Conservation (phyloP, 129 eudicot genomes). For the Oenanthe sinensis region DNA sequence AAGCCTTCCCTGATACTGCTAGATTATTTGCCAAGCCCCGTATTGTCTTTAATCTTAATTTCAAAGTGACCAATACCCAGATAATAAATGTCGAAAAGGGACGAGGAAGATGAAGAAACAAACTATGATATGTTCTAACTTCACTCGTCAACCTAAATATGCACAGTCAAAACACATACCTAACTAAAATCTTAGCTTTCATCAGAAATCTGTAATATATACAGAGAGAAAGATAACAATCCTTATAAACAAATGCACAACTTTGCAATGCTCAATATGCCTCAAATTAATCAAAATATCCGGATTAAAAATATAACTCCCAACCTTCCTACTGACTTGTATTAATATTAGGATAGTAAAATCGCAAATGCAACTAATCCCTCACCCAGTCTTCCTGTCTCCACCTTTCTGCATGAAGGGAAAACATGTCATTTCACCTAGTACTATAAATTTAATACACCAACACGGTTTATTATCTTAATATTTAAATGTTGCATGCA, state of each 20-base stretch:
- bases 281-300: not conserved
- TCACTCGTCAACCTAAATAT: not conserved
- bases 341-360: not conserved
- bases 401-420: not conserved
- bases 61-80: not conserved
- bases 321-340: not conserved
- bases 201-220: not conserved
- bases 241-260: not conserved
- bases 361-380: not conserved
- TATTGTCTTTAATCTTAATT: not conserved
- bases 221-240: not conserved
- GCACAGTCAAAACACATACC: not conserved
- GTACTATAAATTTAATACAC: not conserved
- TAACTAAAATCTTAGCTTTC: not conserved
- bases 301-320: not conserved
- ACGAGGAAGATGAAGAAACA: not conserved
- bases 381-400: not conserved
- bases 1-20: not conserved
- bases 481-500: not conserved
- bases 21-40: not conserved
- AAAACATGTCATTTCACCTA: not conserved
- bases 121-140: not conserved
- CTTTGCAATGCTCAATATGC: not conserved
- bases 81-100: not conserved
- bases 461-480: not conserved